Evolutionary conservation across 257 asterid species (phyloP).

Genomic region (Sherardia arvensis): DNA sequence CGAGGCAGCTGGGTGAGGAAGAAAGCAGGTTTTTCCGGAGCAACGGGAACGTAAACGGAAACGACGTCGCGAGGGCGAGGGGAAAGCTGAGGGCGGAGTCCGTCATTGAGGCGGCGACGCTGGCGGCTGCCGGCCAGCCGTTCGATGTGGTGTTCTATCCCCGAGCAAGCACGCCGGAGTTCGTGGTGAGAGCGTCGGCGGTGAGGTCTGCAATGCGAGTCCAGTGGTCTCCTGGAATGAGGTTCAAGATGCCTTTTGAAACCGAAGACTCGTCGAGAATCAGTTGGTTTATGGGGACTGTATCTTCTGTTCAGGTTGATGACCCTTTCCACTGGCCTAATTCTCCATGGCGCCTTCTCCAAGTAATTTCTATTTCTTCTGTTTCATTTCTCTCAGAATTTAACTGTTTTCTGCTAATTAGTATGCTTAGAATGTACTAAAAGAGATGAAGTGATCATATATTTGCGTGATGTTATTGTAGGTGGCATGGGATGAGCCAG

Average conservation of each 20-base stretch:
- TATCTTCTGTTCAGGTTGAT: constrained; percentile 50
- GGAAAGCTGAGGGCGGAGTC: constrained; percentile 42
- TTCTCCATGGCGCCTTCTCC: constrained; percentile 87
- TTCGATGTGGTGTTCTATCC: constrained; percentile 70
- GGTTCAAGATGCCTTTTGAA: constrained; percentile 85
- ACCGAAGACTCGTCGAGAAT: constrained; percentile 74
- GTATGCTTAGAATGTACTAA: too few species aligned
- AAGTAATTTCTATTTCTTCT: too few species aligned
- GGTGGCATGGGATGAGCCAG: constrained; percentile 86
- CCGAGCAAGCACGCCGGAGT: constrained; percentile 66
- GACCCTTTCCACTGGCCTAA: constrained; percentile 70
- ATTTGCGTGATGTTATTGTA: constrained; percentile 11
- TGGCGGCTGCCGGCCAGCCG: constrained; percentile 43
- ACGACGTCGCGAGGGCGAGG: constrained; percentile 24
- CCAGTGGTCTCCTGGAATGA: constrained; percentile 65
- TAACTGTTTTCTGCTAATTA: too few species aligned
- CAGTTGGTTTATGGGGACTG: constrained; percentile 83
- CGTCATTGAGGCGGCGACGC: constrained; percentile 45
- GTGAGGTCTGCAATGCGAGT: constrained; percentile 56
- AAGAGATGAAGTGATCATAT: too few species aligned
- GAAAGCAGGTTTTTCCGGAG: constrained; percentile 19
- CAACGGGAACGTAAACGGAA: constrained; percentile 20
- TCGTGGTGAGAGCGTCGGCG: constrained; percentile 53
- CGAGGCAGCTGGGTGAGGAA: constrained; percentile 31
- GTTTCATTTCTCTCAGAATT: too few species aligned